Percentiles rank a stretch among this genome's conserved stretches.
Evolutionary conservation across 345 rosid species (phyloP).

Genomic region (Gossypium anomalum): DNA sequence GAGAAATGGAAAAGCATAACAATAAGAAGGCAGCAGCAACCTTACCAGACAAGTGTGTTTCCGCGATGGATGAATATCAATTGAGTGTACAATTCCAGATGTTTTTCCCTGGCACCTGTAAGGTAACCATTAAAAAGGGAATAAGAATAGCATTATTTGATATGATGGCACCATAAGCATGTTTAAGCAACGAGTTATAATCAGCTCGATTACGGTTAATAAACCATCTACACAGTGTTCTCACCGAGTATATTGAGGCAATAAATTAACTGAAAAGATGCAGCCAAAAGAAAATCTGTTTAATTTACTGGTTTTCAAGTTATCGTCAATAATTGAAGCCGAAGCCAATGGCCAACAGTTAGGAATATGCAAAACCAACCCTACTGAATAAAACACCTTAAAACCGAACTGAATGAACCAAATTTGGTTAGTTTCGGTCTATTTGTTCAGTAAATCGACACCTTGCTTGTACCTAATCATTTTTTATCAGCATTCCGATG

Average conservation of each 20-base stretch:
- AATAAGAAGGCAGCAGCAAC: background rate
- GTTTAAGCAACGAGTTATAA: background rate
- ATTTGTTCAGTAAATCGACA: background rate
- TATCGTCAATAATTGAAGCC: background rate
- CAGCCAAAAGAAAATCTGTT: background rate
- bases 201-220: background rate
- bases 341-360: background rate
- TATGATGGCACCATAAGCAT: background rate
- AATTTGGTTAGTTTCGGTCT: background rate
- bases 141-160: background rate
- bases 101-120: constrained; percentile 63
- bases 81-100: constrained; percentile 71
- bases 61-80: constrained; percentile 87
- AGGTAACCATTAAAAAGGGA: constrained; percentile 11
- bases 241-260: background rate
- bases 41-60: constrained; percentile 88
- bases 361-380: background rate
- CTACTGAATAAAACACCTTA: no score
- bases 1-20: background rate
- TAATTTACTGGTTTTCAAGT: background rate
- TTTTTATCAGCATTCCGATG: background rate
- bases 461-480: background rate
- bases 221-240: constrained; percentile 1
- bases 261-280: no score
- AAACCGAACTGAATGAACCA: background rate